Conservation (phyloP, 2,329 filamentous ascomycete genomes). For the Colletotrichum trifolii region DNA sequence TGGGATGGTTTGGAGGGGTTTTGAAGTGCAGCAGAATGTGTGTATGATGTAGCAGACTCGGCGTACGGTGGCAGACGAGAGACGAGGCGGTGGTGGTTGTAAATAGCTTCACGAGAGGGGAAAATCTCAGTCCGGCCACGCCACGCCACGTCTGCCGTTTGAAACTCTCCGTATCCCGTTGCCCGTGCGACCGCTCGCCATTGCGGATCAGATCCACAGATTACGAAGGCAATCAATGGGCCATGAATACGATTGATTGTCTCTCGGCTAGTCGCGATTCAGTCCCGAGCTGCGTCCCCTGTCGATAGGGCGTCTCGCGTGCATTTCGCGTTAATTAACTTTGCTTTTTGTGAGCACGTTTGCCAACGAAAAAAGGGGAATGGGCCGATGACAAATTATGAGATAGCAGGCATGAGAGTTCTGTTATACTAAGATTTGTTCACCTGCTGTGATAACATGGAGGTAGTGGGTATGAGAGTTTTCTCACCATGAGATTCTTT, state of each 20-base stretch:
- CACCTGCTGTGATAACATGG: no score
- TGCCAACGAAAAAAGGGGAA: background rate
- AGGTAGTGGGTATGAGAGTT: no score
- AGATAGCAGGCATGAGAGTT: no score
- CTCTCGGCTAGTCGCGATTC: slow-evolving; percentile 8
- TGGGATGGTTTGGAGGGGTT: background rate
- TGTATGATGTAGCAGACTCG: background rate
- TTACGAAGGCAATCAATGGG: background rate
- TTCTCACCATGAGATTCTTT: no score
- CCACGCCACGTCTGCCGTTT: slow-evolving; percentile 10
- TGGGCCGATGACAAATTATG: no score
- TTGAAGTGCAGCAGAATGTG: background rate
- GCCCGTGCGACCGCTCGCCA: slow-evolving; percentile 19
- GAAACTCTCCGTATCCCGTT: slow-evolving; percentile 10
- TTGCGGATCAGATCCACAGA: slow-evolving; percentile 23
- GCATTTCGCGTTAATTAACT: slow-evolving; percentile 1
- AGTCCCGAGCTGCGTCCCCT: slow-evolving; percentile 9
- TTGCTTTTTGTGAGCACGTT: slow-evolving; percentile 1
- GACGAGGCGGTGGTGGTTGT: slow-evolving; percentile 3
- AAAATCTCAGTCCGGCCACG: slow-evolving; percentile 5
- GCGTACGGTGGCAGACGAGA: no score
- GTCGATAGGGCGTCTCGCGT: slow-evolving; percentile 12
- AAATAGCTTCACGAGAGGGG: slow-evolving; percentile 7
- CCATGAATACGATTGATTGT: background rate
- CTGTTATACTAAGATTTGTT: no score